Conservation (phyloP, 1,284 basidiomycete species). For the Tilletia indica region DNA sequence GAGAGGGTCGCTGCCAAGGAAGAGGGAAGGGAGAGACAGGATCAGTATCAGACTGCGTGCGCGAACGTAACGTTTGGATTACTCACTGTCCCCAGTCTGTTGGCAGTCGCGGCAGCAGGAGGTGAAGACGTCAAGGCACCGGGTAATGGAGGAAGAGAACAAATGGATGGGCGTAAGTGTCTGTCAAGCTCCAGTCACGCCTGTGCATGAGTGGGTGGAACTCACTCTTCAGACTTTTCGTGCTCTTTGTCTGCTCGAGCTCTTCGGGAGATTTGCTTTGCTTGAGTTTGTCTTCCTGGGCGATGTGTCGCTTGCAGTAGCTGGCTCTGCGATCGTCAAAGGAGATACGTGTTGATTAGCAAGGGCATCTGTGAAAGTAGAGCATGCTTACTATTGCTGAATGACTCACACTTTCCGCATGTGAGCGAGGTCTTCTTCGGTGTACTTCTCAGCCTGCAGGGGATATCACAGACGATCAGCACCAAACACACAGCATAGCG, state of each 20-base stretch:
- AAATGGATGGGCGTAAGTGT: no score
- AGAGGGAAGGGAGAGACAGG: neutral
- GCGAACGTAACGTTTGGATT: no score
- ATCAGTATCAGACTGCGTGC: neutral
- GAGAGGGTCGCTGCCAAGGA: neutral
- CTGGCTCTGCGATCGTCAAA: slow-evolving; percentile 24
- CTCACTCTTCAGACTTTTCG: slow-evolving; percentile 43
- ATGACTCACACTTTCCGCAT: slow-evolving; percentile 49
- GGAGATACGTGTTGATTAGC: neutral
- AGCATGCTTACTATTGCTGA: no score
- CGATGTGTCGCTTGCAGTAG: slow-evolving; percentile 54
- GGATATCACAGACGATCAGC: neutral
- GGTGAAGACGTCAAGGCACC: neutral
- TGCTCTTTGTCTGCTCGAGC: slow-evolving; percentile 43
- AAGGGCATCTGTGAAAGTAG: no score
- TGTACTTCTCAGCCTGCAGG: slow-evolving; percentile 11
- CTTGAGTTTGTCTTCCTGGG: slow-evolving; percentile 47
- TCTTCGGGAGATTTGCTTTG: slow-evolving; percentile 42
- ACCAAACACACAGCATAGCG: neutral
- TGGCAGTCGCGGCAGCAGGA: neutral
- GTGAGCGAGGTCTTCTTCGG: slow-evolving; percentile 48
- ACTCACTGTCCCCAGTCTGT: slow-evolving; percentile 17
- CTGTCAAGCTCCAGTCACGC: neutral
- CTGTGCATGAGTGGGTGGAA: neutral
- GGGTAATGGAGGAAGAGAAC: no score